These are phyloP conservation scores for Salicornia ramosissima DNA, from an alignment of 148 eudicot species.

Conservation along the genomic window DNA sequence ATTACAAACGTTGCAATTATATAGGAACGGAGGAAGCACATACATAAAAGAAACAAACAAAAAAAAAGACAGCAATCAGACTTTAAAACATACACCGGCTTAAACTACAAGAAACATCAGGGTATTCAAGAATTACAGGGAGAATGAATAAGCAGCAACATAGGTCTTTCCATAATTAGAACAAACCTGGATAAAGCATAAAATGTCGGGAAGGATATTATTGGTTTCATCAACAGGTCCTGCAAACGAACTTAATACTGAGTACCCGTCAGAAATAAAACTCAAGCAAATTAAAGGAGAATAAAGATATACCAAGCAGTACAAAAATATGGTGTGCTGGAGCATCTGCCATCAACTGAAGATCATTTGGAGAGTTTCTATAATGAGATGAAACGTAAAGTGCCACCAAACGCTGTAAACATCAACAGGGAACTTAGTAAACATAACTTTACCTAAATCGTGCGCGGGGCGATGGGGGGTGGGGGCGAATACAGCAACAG, in stretches of 20 bases:
- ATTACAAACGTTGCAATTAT: too few relatives aligned
- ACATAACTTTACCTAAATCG: not conserved
- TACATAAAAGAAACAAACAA: too few relatives aligned
- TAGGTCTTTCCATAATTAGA: not conserved
- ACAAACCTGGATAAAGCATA: not conserved
- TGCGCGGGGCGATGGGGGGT: not conserved
- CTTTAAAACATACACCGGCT: too few relatives aligned
- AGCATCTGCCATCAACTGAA: conserved; percentile 67
- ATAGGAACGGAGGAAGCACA: too few relatives aligned
- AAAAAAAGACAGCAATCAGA: too few relatives aligned
- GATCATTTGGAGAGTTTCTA: conserved; percentile 65
- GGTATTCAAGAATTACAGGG: not conserved
- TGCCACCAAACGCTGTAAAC: conserved; percentile 60
- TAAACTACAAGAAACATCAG: too few relatives aligned
- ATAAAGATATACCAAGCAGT: conserved; percentile 39
- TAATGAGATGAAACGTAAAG: conserved; percentile 70
- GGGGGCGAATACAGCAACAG: not conserved
- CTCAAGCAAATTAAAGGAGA: not conserved
- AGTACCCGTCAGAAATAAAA: not conserved
- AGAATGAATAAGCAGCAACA: not conserved
- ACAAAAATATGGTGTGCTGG: conserved; percentile 74
- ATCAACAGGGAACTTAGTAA: not conserved
- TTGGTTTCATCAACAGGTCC: not conserved
- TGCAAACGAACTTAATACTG: not conserved
- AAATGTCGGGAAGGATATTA: conserved; percentile 2